A percentile compares a stretch with the other conserved stretches of the same genome.
phyloP scores from a whole-genome alignment of 345 rosid genomes.

The Carallia pectinifolia region DNA sequence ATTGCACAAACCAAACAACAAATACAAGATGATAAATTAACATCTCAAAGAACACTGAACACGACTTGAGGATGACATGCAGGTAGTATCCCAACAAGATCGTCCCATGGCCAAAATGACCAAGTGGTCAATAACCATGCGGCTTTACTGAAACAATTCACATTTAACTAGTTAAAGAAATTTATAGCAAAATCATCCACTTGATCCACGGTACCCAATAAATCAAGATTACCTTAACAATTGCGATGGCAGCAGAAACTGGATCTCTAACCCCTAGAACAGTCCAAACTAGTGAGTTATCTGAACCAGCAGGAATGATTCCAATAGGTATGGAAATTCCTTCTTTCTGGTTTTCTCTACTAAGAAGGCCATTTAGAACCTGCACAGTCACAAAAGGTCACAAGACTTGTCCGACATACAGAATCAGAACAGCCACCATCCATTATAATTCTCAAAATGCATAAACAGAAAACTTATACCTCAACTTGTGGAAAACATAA shows the following conservation, averaged over 20 bases:
- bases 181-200: slow-evolving; percentile 2
- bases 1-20: background rate
- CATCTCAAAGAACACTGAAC: background rate
- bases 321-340: slow-evolving; percentile 99
- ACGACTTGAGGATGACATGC: background rate
- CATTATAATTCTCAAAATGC: too few species aligned
- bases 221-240: slow-evolving; percentile 69
- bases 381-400: slow-evolving; percentile 33
- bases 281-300: slow-evolving; percentile 97
- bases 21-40: background rate
- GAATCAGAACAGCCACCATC: background rate
- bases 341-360: slow-evolving; percentile 88
- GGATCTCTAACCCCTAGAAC: slow-evolving; percentile 98
- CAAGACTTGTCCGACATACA: background rate
- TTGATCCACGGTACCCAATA: too few species aligned
- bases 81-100: background rate
- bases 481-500: too few species aligned
- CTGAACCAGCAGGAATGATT: slow-evolving; percentile 98
- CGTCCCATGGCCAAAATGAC: background rate
- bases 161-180: slow-evolving; percentile 5
- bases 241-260: slow-evolving; percentile 89
- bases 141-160: background rate
- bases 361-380: slow-evolving; percentile 93
- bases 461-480: too few species aligned
- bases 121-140: too few species aligned